Conservation (phyloP, 805 yeast species). For the Starmerella floris region DNA sequence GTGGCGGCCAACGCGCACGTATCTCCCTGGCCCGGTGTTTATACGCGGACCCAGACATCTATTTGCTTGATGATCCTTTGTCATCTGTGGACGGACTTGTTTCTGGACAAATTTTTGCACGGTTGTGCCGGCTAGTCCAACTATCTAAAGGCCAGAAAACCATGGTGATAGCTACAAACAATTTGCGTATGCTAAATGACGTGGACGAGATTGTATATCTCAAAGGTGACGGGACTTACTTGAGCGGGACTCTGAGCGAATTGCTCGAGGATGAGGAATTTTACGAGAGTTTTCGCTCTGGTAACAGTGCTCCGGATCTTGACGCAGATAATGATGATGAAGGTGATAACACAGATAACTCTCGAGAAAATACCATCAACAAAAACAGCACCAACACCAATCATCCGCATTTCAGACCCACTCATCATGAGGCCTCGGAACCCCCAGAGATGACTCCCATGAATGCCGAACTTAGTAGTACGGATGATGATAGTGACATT, state of each 20-base stretch:
- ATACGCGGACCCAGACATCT: conserved; percentile 77
- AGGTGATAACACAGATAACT: background rate
- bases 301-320: conserved; percentile 6
- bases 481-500: background rate
- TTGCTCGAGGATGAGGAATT: conserved; percentile 26
- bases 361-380: background rate
- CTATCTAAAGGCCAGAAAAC: conserved; percentile 32
- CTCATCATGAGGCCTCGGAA: too few relatives aligned
- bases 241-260: conserved; percentile 47
- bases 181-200: conserved; percentile 49
- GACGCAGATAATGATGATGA: background rate
- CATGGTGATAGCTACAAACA: conserved; percentile 70
- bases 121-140: conserved; percentile 64
- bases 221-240: conserved; percentile 41
- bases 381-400: background rate
- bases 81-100: conserved; percentile 94
- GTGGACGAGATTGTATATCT: conserved; percentile 60
- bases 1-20: conserved; percentile 94
- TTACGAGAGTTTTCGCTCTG: background rate
- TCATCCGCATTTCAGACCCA: too few relatives aligned
- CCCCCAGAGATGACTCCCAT: background rate
- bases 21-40: conserved; percentile 85
- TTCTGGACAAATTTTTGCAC: conserved; percentile 61
- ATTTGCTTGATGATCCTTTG: conserved; percentile 76
- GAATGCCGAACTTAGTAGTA: background rate